phyloP scores from a whole-genome alignment of 2,329 filamentous ascomycete genomes.

The Pyrenophora seminiperda region DNA sequence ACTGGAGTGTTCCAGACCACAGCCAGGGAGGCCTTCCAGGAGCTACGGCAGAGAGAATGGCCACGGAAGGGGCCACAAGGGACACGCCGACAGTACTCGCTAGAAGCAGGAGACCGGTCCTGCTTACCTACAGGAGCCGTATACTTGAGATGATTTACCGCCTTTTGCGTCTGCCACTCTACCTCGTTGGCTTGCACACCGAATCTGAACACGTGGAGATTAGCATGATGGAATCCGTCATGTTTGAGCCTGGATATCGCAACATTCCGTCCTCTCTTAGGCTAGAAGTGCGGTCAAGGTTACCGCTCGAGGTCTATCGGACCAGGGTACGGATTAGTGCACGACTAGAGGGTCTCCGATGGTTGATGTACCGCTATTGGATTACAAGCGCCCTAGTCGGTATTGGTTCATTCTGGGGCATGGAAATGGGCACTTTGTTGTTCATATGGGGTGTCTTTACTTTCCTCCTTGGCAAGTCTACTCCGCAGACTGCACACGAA shows the following conservation, averaged over 20 bases:
- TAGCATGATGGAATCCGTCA: slow-evolving; percentile 73
- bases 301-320: slow-evolving; percentile 76
- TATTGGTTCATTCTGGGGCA: slow-evolving; percentile 74
- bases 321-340: slow-evolving; percentile 73
- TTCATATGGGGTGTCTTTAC: slow-evolving; percentile 67
- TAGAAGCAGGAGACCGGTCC: slow-evolving; percentile 71
- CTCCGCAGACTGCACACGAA: neutral
- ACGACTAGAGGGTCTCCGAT: slow-evolving; percentile 72
- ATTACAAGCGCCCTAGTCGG: slow-evolving; percentile 71
- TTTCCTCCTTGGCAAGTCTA: slow-evolving; percentile 42
- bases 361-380: slow-evolving; percentile 82
- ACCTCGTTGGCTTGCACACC: slow-evolving; percentile 67
- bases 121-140: slow-evolving; percentile 76
- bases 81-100: slow-evolving; percentile 42
- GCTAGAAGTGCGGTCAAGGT: slow-evolving; percentile 72
- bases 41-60: slow-evolving; percentile 12
- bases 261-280: slow-evolving; percentile 60
- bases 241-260: slow-evolving; percentile 63
- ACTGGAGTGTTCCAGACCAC: slow-evolving; percentile 36
- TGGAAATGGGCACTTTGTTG: slow-evolving; percentile 70
- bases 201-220: slow-evolving; percentile 70
- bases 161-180: slow-evolving; percentile 62
- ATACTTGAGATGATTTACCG: slow-evolving; percentile 37
- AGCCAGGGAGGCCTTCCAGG: slow-evolving; percentile 20
- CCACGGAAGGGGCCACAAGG: neutral